Evolutionary conservation across 768 basidiomycete species (phyloP).

Genomic region (Mycena sanguinolenta): DNA sequence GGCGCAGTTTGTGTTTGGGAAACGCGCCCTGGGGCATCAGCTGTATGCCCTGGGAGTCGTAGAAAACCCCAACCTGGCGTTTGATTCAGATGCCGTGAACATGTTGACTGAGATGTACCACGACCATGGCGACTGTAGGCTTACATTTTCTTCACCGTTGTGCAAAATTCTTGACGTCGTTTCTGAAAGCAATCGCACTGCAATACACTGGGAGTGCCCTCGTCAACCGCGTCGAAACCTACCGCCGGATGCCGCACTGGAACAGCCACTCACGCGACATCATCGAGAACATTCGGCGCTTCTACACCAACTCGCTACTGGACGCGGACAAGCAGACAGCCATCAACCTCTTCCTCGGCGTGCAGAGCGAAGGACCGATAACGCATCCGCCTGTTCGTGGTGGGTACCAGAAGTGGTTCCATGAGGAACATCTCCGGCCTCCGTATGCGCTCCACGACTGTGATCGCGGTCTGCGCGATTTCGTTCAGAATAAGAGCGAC

Average conservation of each 20-base stretch:
- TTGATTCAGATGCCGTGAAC: slow-evolving; percentile 95
- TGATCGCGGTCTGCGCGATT: slow-evolving; percentile 68
- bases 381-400: slow-evolving; percentile 67
- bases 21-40: slow-evolving; percentile 94
- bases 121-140: slow-evolving; percentile 95
- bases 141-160: not conserved
- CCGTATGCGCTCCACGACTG: slow-evolving; percentile 79
- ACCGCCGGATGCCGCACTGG: slow-evolving; percentile 96
- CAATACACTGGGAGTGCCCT: slow-evolving; percentile 98
- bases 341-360: slow-evolving; percentile 96
- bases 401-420: slow-evolving; percentile 90
- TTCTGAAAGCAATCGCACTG: slow-evolving; percentile 82
- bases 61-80: slow-evolving; percentile 85
- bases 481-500: slow-evolving; percentile 72
- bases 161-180: not conserved
- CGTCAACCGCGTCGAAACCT: slow-evolving; percentile 96
- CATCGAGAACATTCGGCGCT: slow-evolving; percentile 93
- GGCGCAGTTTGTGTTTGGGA: slow-evolving; percentile 96
- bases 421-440: slow-evolving; percentile 75
- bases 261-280: slow-evolving; percentile 97
- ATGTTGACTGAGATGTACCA: slow-evolving; percentile 99
- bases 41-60: slow-evolving; percentile 94
- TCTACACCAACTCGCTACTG: slow-evolving; percentile 94
- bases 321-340: slow-evolving; percentile 98
- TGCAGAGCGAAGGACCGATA: slow-evolving; percentile 68